Percentiles rank a stretch among this genome's conserved stretches.
These are phyloP conservation scores for Fusarium secorum DNA, from an alignment of 2,329 filamentous ascomycete species.

Conservation along the genomic window DNA sequence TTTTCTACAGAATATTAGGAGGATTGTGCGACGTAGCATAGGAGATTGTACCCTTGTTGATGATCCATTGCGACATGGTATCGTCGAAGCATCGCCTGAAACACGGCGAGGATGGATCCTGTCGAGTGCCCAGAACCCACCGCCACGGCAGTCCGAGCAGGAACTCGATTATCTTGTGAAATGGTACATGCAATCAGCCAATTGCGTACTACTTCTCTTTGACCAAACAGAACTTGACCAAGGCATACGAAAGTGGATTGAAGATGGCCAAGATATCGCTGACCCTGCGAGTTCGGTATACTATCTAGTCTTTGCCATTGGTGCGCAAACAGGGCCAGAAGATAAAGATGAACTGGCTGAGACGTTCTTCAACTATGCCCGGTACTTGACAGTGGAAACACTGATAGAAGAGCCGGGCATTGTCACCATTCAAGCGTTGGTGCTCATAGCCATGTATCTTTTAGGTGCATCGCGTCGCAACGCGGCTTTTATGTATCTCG, in stretches of 20 bases:
- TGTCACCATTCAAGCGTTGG: constrained; percentile 45
- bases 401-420: constrained; percentile 49
- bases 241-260: constrained; percentile 43
- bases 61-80: constrained; percentile 46
- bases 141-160: constrained; percentile 31
- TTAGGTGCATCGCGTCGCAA: constrained; percentile 47
- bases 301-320: constrained; percentile 44
- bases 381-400: constrained; percentile 44
- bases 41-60: constrained; percentile 46
- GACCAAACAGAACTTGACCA: constrained; percentile 41
- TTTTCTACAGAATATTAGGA: constrained; percentile 47
- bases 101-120: constrained; percentile 41
- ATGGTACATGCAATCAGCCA: constrained; percentile 45
- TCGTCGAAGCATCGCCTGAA: constrained; percentile 46
- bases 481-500: constrained; percentile 50
- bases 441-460: constrained; percentile 50
- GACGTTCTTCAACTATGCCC: constrained; percentile 47
- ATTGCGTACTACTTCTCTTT: constrained; percentile 44
- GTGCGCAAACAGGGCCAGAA: constrained; percentile 47
- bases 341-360: constrained; percentile 46
- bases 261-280: constrained; percentile 27
- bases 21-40: constrained; percentile 43
- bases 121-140: constrained; percentile 37
- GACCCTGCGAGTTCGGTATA: constrained; percentile 36
- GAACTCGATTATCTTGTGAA: constrained; percentile 42